Conservation (phyloP, 78 protist species). For the Mastigamoeba balamuthi region DNA sequence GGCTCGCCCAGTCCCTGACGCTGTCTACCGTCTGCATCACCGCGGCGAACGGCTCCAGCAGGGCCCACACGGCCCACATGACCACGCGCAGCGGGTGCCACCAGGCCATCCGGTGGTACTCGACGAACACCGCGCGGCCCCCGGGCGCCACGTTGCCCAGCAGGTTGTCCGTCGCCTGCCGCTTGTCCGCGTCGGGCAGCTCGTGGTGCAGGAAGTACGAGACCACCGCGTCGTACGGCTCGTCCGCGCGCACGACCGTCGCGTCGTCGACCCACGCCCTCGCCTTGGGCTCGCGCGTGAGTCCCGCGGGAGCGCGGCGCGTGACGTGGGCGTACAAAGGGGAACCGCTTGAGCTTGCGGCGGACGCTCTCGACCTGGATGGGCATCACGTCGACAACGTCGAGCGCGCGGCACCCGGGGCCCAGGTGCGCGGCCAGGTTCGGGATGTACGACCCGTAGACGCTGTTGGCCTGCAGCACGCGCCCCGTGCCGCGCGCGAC, state of each 20-base stretch:
- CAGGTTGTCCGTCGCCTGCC: background rate
- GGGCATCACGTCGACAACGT: background rate
- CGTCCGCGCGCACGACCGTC: background rate
- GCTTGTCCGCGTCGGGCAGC: background rate
- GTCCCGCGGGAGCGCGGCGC: too few relatives aligned
- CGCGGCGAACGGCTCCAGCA: background rate
- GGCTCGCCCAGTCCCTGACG: too few relatives aligned
- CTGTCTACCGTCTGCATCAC: too few relatives aligned
- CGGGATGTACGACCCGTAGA: background rate
- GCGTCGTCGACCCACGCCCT: background rate
- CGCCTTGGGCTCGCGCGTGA: background rate
- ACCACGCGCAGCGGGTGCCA: background rate
- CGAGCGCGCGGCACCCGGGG: background rate
- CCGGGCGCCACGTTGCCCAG: background rate
- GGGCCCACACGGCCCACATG: background rate
- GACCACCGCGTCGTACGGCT: background rate
- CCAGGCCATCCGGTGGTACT: background rate
- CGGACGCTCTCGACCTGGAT: background rate
- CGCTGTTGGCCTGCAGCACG: background rate
- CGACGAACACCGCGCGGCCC: background rate
- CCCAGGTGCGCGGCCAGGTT: background rate
- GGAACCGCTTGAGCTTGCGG: background rate
- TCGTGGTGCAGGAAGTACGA: background rate
- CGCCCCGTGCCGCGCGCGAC: background rate
- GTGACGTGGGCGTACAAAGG: too few relatives aligned